A percentile compares a stretch with the other conserved stretches of the same genome.
Conservation (phyloP, 2,329 filamentous ascomycete species). For the Phoma sp. region DNA sequence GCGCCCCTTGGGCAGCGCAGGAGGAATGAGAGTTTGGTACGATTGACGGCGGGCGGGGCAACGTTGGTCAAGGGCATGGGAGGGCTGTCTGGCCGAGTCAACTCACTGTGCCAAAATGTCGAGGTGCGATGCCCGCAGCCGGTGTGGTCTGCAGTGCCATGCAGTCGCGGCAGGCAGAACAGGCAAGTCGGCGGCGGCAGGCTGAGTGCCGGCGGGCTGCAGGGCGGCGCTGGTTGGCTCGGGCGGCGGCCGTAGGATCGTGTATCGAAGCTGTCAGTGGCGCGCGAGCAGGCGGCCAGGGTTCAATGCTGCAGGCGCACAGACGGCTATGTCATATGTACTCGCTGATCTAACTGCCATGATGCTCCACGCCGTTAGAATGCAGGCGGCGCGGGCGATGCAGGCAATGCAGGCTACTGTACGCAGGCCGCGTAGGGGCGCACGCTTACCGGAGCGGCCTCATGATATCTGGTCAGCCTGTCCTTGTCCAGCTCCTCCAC, state of each 20-base stretch:
- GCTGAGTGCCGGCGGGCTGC: background rate
- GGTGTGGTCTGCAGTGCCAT: background rate
- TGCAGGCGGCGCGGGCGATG: slow-evolving; percentile 4
- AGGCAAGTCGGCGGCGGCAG: background rate
- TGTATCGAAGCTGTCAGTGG: background rate
- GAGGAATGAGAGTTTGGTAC: slow-evolving; percentile 10
- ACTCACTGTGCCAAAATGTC: background rate
- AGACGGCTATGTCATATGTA: background rate
- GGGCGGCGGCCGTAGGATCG: background rate
- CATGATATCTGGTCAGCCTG: background rate
- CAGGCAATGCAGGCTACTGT: background rate
- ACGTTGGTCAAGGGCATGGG: background rate
- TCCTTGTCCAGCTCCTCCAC: background rate
- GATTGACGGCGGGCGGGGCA: slow-evolving; percentile 7
- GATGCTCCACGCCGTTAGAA: slow-evolving; percentile 5
- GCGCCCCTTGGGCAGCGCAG: slow-evolving; percentile 9
- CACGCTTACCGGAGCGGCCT: slow-evolving; percentile 1
- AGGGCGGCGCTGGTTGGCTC: background rate
- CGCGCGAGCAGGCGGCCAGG: background rate
- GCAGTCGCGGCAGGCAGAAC: too few relatives aligned
- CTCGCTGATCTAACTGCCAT: slow-evolving; percentile 4
- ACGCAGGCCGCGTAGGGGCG: slow-evolving; percentile 1
- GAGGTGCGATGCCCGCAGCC: background rate
- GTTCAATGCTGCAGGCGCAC: background rate
- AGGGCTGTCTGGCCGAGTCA: background rate